phyloP scores from a whole-genome alignment of 495 filamentous ascomycete genomes.

The Penicillium ochrochloron region DNA sequence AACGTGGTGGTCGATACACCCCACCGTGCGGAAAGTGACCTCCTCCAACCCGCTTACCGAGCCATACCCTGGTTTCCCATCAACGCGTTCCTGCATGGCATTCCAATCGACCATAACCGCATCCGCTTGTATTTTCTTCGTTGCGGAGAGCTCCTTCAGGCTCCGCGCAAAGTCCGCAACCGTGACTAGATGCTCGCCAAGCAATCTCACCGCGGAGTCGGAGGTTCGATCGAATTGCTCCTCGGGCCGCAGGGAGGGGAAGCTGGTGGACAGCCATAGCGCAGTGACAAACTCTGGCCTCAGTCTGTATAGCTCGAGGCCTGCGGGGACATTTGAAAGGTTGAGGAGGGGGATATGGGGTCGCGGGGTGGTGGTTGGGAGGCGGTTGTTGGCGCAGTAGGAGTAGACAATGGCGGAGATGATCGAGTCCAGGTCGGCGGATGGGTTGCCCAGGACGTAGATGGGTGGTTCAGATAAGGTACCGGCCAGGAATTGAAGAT shows the following conservation, averaged over 20 bases:
- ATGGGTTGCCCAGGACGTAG: conserved; percentile 54
- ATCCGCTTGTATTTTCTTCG: conserved; percentile 37
- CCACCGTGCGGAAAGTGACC: conserved; percentile 59
- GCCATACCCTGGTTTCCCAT: conserved; percentile 31
- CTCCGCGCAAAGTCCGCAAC: conserved; percentile 43
- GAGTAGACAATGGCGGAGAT: conserved; percentile 83
- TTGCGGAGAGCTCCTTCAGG: conserved; percentile 17
- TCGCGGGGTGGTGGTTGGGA: conserved; percentile 47
- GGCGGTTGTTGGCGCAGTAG: conserved; percentile 66
- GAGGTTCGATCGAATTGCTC: conserved; percentile 38
- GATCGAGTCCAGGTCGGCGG: conserved; percentile 87
- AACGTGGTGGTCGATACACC: conserved; percentile 91
- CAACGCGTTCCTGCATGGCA: conserved; percentile 61
- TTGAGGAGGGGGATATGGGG: conserved; percentile 84
- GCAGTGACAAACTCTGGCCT: conserved; percentile 74
- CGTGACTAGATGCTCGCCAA: conserved; percentile 48
- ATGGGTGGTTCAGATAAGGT: conserved; percentile 38
- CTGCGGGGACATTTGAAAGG: conserved; percentile 65
- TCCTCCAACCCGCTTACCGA: conserved; percentile 36
- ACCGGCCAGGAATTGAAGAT: conserved; percentile 40
- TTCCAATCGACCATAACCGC: conserved; percentile 89
- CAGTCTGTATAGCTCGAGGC: conserved; percentile 59
- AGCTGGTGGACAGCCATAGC: conserved; percentile 46
- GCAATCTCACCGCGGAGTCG: conserved; percentile 38
- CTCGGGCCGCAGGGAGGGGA: conserved; percentile 23